These are phyloP conservation scores for Trametes villosa DNA, from an alignment of 768 basidiomycete species.

Conservation along the genomic window DNA sequence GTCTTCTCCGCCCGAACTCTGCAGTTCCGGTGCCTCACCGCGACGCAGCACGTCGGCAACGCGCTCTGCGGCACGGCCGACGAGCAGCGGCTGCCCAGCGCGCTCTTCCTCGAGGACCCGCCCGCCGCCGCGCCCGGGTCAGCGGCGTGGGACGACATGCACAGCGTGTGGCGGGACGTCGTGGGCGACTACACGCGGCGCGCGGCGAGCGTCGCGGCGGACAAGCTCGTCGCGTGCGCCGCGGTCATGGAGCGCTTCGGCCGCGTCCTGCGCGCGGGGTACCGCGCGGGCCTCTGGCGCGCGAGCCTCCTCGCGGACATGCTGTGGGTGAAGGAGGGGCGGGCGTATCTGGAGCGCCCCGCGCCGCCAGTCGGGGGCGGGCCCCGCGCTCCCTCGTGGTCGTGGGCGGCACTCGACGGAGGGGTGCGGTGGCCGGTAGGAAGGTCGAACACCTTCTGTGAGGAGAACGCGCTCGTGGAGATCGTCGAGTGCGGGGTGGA, in stretches of 20 bases:
- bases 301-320: conserved; percentile 3
- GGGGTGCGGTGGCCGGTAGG: not conserved
- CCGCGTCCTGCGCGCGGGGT: conserved; percentile 4
- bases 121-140: not conserved
- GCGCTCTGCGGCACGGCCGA: not conserved
- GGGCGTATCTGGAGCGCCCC: not conserved
- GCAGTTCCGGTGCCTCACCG: conserved; percentile 15
- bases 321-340: conserved; percentile 13
- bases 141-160: not conserved
- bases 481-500: not conserved
- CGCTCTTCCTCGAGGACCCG: conserved; percentile 4
- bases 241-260: conserved; percentile 17
- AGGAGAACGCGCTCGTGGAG: not conserved
- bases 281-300: conserved; percentile 17
- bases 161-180: conserved; percentile 7
- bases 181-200: conserved; percentile 14
- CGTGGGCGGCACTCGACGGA: conserved; percentile 18
- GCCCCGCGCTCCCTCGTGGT: conserved; percentile 17
- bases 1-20: conserved; percentile 14
- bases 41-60: conserved; percentile 4
- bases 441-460: not conserved
- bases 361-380: no score
- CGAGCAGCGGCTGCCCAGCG: not conserved
- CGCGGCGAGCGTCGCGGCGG: conserved; percentile 3
- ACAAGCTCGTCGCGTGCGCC: no score